These are phyloP conservation scores for Candida peoriensis DNA, from an alignment of 805 yeast genomes.

Conservation along the genomic window DNA sequence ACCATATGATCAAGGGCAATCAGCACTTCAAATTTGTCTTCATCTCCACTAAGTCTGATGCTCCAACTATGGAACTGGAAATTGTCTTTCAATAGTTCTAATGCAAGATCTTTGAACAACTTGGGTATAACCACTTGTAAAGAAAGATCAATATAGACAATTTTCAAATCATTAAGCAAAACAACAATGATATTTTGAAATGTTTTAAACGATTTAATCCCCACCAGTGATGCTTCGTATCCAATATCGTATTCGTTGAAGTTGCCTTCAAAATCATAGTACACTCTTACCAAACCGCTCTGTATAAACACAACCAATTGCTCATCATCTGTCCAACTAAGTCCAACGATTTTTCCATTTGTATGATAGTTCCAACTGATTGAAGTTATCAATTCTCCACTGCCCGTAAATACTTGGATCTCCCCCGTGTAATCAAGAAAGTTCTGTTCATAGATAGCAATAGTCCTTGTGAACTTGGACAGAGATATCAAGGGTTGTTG, in stretches of 20 bases:
- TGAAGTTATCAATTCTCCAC: conserved; percentile 26
- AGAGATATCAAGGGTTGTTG: conserved; percentile 4
- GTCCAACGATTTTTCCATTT: conserved; percentile 47
- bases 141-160: conserved; percentile 35
- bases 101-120: conserved; percentile 20
- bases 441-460: conserved; percentile 5
- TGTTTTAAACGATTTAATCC: conserved; percentile 33
- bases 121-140: conserved; percentile 25
- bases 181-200: conserved; percentile 41
- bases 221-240: conserved; percentile 27
- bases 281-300: conserved; percentile 49
- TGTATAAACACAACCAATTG: conserved; percentile 51
- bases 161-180: conserved; percentile 33
- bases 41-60: conserved; percentile 12
- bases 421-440: conserved; percentile 3
- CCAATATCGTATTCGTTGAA: conserved; percentile 50
- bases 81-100: conserved; percentile 3
- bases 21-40: conserved; percentile 13
- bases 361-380: conserved; percentile 41
- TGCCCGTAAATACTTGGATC: conserved; percentile 30
- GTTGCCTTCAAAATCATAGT: conserved; percentile 61
- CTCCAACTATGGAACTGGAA: conserved; percentile 15
- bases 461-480: conserved; percentile 8
- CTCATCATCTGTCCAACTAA: conserved; percentile 50
- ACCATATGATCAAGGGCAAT: conserved; percentile 9